Conservation (phyloP, 2,329 filamentous ascomycete genomes). For the Paraconiothyrium brasiliense region DNA sequence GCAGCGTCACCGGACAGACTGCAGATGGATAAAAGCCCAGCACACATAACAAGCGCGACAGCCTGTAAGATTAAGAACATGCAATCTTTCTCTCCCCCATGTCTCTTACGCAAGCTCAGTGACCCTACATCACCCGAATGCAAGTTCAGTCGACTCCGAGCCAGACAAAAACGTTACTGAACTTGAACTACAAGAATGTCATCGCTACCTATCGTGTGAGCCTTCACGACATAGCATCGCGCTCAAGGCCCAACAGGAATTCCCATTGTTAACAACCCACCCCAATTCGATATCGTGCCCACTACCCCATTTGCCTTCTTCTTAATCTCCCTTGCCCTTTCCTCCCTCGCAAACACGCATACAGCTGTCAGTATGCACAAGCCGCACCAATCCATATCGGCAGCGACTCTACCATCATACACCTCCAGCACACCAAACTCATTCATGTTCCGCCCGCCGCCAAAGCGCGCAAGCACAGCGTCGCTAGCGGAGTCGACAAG, state of each 20-base stretch:
- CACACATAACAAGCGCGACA: too few relatives aligned
- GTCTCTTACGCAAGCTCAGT: too few relatives aligned
- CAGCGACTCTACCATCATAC: constrained; percentile 17
- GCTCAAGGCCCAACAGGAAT: constrained; percentile 14
- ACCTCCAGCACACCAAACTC: constrained; percentile 25
- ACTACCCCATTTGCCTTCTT: constrained; percentile 20
- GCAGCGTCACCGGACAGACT: too few relatives aligned
- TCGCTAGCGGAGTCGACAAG: constrained; percentile 14
- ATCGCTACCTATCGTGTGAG: too few relatives aligned
- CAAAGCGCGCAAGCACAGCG: constrained; percentile 17
- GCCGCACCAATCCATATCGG: constrained; percentile 20
- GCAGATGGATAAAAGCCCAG: too few relatives aligned
- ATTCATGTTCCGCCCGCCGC: constrained; percentile 17
- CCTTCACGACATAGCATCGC: too few relatives aligned
- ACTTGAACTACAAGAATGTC: too few relatives aligned
- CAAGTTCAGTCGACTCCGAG: too few relatives aligned
- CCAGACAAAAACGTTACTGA: too few relatives aligned
- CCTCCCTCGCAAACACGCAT: constrained; percentile 23
- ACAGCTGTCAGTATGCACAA: constrained; percentile 21
- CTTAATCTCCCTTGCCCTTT: constrained; percentile 14
- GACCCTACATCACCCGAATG: too few relatives aligned
- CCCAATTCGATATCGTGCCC: constrained; percentile 18
- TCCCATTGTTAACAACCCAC: constrained; percentile 21
- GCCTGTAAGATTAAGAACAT: too few relatives aligned
- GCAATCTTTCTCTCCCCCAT: too few relatives aligned